Evolutionary conservation across 148 eudicot genomes (phyloP).

Genomic region (Rheum nobile): DNA sequence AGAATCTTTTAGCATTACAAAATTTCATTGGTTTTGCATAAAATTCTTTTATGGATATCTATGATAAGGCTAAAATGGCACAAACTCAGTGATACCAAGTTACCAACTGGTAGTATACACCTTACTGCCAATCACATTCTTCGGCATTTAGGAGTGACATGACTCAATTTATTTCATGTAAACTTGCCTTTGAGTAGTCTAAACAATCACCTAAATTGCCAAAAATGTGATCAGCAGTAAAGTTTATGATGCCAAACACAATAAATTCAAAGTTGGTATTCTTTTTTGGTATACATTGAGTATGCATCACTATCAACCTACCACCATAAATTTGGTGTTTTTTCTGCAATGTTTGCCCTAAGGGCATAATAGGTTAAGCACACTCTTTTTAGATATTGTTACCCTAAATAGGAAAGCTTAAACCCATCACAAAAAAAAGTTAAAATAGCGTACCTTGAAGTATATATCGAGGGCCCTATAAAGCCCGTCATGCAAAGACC

Average conservation of each 20-base stretch:
- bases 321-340: neutral
- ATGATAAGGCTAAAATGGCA: neutral
- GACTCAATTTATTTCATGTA: too few species aligned
- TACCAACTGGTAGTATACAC: neutral
- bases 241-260: neutral
- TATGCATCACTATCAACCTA: too few species aligned
- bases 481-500: slow-evolving; percentile 84
- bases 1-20: too few species aligned
- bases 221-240: neutral
- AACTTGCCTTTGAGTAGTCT: too few species aligned
- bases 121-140: neutral
- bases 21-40: neutral
- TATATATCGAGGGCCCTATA: slow-evolving; percentile 87
- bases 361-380: too few species aligned
- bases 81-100: neutral
- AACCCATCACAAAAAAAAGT: too few species aligned
- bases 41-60: too few species aligned
- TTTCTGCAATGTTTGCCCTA: too few species aligned
- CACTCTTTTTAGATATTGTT: too few species aligned
- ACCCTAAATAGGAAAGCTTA: too few species aligned
- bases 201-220: neutral
- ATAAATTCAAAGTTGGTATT: neutral
- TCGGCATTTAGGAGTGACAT: too few species aligned
- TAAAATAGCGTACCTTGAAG: slow-evolving; percentile 78
- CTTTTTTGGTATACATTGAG: too few species aligned